Conservation (phyloP, 306 rosid genomes). For the Gillenia trifoliata region DNA sequence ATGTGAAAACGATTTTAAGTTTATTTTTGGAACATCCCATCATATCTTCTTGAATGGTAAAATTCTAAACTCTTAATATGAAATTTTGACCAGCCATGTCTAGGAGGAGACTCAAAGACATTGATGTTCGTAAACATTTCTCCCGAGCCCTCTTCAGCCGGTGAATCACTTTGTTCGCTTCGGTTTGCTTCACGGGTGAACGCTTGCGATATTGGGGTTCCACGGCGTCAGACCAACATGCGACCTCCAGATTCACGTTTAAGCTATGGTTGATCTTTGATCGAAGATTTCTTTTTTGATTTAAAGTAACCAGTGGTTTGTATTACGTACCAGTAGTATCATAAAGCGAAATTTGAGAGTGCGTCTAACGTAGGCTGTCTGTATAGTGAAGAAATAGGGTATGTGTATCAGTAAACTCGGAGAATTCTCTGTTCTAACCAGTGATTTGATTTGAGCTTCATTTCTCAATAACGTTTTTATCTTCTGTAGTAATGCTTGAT, state of each 20-base stretch:
- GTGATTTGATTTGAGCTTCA: neutral
- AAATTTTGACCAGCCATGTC: slow-evolving; percentile 71
- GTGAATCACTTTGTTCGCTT: slow-evolving; percentile 89
- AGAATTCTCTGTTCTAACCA: slow-evolving; percentile 2
- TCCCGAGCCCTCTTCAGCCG: slow-evolving; percentile 68
- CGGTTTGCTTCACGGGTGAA: slow-evolving; percentile 92
- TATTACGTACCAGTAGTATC: slow-evolving; percentile 18
- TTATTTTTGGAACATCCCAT: neutral
- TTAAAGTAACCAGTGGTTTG: slow-evolving; percentile 24
- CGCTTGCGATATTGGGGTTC: slow-evolving; percentile 89
- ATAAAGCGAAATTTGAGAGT: slow-evolving; percentile 29
- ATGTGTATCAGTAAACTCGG: slow-evolving; percentile 14
- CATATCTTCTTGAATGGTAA: neutral
- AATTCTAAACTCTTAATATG: slow-evolving; percentile 19
- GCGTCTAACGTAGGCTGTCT: slow-evolving; percentile 61
- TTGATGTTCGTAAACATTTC: slow-evolving; percentile 90
- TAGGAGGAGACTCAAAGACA: slow-evolving; percentile 94
- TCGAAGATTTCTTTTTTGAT: slow-evolving; percentile 16
- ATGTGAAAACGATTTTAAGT: neutral
- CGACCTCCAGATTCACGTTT: slow-evolving; percentile 56
- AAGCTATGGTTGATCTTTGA: slow-evolving; percentile 54
- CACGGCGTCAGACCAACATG: slow-evolving; percentile 71
- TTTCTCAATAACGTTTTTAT: neutral
- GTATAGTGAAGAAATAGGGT: slow-evolving; percentile 50
- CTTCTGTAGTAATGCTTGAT: neutral